These are phyloP conservation scores for Beauveria bassiana DNA, from an alignment of 2,329 filamentous ascomycete species.

Conservation along the genomic window DNA sequence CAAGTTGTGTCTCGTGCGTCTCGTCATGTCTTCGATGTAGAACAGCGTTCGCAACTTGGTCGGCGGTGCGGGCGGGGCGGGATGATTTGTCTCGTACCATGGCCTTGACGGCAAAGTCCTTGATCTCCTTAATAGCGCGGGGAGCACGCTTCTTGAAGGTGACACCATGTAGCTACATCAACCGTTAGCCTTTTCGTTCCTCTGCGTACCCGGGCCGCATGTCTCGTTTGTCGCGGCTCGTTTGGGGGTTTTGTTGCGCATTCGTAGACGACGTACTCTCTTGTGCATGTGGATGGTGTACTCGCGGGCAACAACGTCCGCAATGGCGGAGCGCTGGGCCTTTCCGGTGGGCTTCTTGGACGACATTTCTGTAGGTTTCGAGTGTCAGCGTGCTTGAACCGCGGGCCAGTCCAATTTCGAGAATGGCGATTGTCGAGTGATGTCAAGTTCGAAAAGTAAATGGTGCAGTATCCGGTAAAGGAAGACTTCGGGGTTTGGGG, in stretches of 20 bases:
- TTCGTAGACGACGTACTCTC: constrained; percentile 43
- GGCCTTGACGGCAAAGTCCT: constrained; percentile 81
- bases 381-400: constrained; percentile 7
- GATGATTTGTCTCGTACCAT: constrained; percentile 64
- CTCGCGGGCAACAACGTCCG: constrained; percentile 98
- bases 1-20: not conserved
- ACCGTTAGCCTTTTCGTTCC: constrained; percentile 10
- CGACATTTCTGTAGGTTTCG: constrained; percentile 30
- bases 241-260: not conserved
- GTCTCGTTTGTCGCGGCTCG: not conserved
- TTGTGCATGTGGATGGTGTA: constrained; percentile 99
- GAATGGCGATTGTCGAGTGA: not conserved
- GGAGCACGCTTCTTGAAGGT: constrained; percentile 99
- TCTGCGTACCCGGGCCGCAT: not conserved
- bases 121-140: constrained; percentile 99
- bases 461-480: not conserved
- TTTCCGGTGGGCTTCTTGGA: constrained; percentile 33
- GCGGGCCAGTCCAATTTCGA: not conserved
- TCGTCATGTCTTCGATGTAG: not conserved
- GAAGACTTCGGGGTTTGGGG: constrained; percentile 11
- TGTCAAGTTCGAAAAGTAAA: not conserved
- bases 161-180: constrained; percentile 79
- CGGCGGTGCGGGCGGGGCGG: not conserved
- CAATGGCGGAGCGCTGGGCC: constrained; percentile 80
- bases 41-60: constrained; percentile 3